phyloP scores from a whole-genome alignment of 2,329 filamentous ascomycete species.

The Dryadomyces sulphureus region DNA sequence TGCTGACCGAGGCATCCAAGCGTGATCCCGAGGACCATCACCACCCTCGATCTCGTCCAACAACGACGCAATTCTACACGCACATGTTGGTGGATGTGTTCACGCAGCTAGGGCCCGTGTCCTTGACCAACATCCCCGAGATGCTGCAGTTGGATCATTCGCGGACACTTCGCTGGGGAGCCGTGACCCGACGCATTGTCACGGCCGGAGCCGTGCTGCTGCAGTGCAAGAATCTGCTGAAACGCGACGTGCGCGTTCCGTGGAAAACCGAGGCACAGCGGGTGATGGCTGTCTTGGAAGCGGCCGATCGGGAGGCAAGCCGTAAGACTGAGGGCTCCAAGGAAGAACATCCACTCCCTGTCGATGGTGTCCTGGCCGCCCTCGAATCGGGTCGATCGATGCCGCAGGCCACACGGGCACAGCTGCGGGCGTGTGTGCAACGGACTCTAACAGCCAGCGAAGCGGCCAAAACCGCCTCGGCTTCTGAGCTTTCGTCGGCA shows the following conservation, averaged over 20 bases:
- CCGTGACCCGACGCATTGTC: slow-evolving; percentile 48
- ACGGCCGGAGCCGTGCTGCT: slow-evolving; percentile 61
- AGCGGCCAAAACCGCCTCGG: slow-evolving; percentile 19
- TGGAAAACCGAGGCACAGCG: slow-evolving; percentile 64
- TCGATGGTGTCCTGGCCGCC: slow-evolving; percentile 43
- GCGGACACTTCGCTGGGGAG: slow-evolving; percentile 43
- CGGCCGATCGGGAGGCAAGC: slow-evolving; percentile 19
- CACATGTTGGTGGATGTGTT: slow-evolving; percentile 64
- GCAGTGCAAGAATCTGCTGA: slow-evolving; percentile 71
- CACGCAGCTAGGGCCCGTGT: slow-evolving; percentile 42
- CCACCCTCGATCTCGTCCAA: slow-evolving; percentile 46
- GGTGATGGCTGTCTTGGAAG: slow-evolving; percentile 54
- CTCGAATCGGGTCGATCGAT: slow-evolving; percentile 49
- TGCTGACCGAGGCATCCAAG: slow-evolving; percentile 49
- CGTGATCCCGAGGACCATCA: slow-evolving; percentile 55
- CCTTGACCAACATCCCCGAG: slow-evolving; percentile 46
- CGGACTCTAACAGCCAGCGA: slow-evolving; percentile 40
- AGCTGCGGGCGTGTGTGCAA: slow-evolving; percentile 41
- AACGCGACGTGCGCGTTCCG: slow-evolving; percentile 61
- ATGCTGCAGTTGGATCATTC: slow-evolving; percentile 55
- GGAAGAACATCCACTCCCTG: background rate
- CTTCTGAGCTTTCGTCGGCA: slow-evolving; percentile 7
- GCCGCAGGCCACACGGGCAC: slow-evolving; percentile 45
- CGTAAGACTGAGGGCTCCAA: background rate
- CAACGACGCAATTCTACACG: slow-evolving; percentile 56